Percentiles rank a stretch among this genome's conserved stretches.
phyloP scores from a whole-genome alignment of 352 stramenopile genomes.

The Pythium chondricola region DNA sequence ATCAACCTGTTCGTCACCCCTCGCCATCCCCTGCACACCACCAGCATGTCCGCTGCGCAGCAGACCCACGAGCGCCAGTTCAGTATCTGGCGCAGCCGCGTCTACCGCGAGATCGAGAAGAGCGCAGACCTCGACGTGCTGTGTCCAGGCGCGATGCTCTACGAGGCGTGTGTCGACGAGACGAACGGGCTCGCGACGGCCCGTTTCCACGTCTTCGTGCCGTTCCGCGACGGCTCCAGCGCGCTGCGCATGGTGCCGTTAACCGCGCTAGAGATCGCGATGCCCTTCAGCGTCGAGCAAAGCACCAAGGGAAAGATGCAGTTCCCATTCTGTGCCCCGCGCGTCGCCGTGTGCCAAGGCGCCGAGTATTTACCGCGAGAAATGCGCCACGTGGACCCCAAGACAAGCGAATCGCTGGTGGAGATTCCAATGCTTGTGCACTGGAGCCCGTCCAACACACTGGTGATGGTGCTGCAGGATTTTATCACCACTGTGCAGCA shows the following conservation, averaged over 20 bases:
- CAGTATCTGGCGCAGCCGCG: conserved; percentile 64
- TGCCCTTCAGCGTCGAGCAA: conserved; percentile 38
- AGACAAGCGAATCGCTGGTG: conserved; percentile 26
- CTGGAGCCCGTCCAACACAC: conserved; percentile 74
- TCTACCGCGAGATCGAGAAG: conserved; percentile 72
- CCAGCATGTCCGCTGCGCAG: background rate
- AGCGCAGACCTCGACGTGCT: conserved; percentile 24
- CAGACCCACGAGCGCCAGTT: conserved; percentile 38
- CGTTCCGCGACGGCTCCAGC: conserved; percentile 66
- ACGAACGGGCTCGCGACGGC: conserved; percentile 30
- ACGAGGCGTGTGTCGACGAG: conserved; percentile 43
- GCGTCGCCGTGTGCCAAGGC: conserved; percentile 41
- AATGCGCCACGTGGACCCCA: conserved; percentile 21
- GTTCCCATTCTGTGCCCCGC: conserved; percentile 54
- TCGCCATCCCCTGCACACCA: no score
- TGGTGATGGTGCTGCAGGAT: conserved; percentile 65
- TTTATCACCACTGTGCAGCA: conserved; percentile 59
- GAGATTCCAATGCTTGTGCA: conserved; percentile 46
- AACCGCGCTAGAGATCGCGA: conserved; percentile 42
- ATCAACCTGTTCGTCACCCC: no score
- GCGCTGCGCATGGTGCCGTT: conserved; percentile 57
- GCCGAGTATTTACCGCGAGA: conserved; percentile 46
- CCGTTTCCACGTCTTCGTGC: conserved; percentile 72
- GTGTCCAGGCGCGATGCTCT: conserved; percentile 40
- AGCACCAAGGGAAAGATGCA: conserved; percentile 29